Evolutionary conservation across 495 filamentous ascomycete species (phyloP).

Genomic region (Amphirosellinia nigrospora): DNA sequence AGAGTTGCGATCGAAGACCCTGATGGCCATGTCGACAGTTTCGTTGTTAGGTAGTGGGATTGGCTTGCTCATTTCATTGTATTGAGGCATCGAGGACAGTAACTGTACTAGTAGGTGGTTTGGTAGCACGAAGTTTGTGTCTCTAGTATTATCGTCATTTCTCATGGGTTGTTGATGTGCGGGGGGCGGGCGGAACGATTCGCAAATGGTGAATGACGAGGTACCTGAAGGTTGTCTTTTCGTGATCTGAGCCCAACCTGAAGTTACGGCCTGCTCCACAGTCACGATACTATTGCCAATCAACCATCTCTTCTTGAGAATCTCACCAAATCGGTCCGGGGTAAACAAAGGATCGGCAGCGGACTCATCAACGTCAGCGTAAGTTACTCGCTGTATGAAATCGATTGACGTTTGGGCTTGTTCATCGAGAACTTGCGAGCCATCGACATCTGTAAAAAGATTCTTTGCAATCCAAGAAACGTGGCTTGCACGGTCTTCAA

Average conservation of each 20-base stretch:
- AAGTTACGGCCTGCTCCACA: constrained; percentile 76
- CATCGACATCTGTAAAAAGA: constrained; percentile 75
- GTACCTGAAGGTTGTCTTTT: constrained; percentile 86
- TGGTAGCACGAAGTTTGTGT: constrained; percentile 67
- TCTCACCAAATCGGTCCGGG: constrained; percentile 66
- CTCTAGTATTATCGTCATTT: constrained; percentile 38
- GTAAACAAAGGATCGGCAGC: constrained; percentile 69
- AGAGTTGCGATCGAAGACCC: constrained; percentile 81
- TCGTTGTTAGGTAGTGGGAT: constrained; percentile 86
- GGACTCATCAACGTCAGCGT: constrained; percentile 79
- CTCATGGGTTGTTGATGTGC: constrained; percentile 64
- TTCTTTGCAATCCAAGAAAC: constrained; percentile 93
- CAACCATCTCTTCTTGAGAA: constrained; percentile 80
- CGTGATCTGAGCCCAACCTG: constrained; percentile 78
- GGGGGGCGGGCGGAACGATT: constrained; percentile 70
- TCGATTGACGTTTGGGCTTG: constrained; percentile 93
- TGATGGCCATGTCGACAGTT: constrained; percentile 74
- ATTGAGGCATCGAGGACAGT: constrained; percentile 71
- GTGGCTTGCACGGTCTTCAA: constrained; percentile 80
- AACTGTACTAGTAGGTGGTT: constrained; percentile 86
- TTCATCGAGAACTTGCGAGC: constrained; percentile 80
- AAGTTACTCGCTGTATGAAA: constrained; percentile 91
- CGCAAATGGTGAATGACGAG: constrained; percentile 75
- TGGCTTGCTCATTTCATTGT: constrained; percentile 64
- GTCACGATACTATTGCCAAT: constrained; percentile 87